Evolutionary conservation across 192 early-diverging fungal genomes (phyloP), one percentile per base, ranked within the genome.

Genomic region (Phlyctochytrium arcticum): DNA sequence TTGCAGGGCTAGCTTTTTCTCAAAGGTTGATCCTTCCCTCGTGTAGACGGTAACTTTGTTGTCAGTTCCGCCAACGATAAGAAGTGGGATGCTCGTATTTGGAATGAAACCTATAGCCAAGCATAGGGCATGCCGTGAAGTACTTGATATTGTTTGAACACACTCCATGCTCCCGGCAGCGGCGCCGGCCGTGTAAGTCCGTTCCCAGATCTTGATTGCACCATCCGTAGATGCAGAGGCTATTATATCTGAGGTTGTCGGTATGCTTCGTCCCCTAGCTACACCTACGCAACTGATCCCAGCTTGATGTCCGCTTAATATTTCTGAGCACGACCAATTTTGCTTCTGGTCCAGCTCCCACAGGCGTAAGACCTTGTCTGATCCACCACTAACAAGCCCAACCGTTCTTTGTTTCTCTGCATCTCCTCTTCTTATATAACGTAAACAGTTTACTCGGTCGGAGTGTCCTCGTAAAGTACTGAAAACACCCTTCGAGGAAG

Each of bases 61-160:
- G 67, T 96, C 92, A 0, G 93, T 95, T 55, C 87, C 85, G 29
- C 92, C 95, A n/a, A 80, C 79, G 19, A 90, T 87, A 54, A 98
- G 78, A 21, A 94, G 70, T 2, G 87, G 77, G 24, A 80, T 77
- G 67, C 60, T 23, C 12, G 84, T 81, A 35, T 73, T 76, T 4
- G 93, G 92, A 21, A 93, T 70, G 36, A 75, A 84, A 0, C 85
- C 75, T 30, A 95, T 7, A 6, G 87, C 82, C 32, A 93, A 68
- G 17, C 81, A 75, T 31, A 91, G 74, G 1, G 88, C 79, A 68
- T 89, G 89, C 50, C 85, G 82, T 15, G 80, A 69, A 5, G 87
- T 89, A 19, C 80, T 74, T 15, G 81, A 63, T 24, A 95, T 80
- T 2, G 79, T 78, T 77, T 98, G 92, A 36, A 90, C 57, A 58